Conservation (phyloP, 495 filamentous ascomycete species). For the Hypoxylon perforatum region DNA sequence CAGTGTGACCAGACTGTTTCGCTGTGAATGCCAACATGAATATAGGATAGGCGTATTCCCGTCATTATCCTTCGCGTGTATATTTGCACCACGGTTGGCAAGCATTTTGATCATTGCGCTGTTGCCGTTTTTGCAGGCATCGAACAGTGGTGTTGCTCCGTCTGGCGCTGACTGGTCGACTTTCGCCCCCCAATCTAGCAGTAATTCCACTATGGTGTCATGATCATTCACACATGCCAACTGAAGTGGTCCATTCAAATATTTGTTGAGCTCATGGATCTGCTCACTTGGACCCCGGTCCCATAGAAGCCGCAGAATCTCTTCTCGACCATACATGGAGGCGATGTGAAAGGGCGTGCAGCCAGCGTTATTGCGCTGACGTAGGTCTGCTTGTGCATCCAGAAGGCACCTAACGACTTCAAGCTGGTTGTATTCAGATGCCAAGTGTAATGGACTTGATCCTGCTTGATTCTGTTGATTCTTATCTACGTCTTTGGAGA, state of each 20-base stretch:
- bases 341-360: conserved; percentile 4
- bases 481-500: conserved; percentile 1
- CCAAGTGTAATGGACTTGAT: conserved; percentile 6
- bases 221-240: conserved; percentile 2
- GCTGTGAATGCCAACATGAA: not conserved
- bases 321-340: not conserved
- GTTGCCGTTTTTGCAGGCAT: not conserved
- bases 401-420: conserved; percentile 1
- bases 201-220: not conserved
- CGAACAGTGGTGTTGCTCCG: conserved; percentile 1
- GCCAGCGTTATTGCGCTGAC: not conserved
- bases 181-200: not conserved
- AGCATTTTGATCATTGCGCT: not conserved
- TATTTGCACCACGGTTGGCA: not conserved
- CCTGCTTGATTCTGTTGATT: not conserved
- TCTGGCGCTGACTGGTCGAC: not conserved
- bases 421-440: not conserved
- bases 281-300: conserved; percentile 6
- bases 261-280: not conserved
- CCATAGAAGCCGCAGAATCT: conserved; percentile 2
- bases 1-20: not conserved
- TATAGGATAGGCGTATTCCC: conserved; percentile 2
- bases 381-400: conserved; percentile 3
- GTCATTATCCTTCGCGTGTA: not conserved
- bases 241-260: conserved; percentile 8